Conservation (phyloP, 768 basidiomycete species). For the Lactarius pseudohatsudake region DNA sequence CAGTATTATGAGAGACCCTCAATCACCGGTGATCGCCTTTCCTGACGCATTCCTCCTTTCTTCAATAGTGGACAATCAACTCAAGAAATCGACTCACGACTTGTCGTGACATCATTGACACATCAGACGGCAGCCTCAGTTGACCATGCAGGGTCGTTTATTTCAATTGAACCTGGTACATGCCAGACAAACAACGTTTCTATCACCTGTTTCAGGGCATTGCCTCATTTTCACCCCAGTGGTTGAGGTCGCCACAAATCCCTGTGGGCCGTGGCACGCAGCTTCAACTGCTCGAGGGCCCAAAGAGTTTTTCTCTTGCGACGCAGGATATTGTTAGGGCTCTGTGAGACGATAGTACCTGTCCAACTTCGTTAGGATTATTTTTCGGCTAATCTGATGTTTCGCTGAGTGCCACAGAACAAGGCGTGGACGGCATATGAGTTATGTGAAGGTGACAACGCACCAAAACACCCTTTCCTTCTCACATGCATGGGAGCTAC, state of each 20-base stretch:
- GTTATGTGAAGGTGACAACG: neutral
- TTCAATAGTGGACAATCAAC: neutral
- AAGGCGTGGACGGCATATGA: neutral
- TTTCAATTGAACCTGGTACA: neutral
- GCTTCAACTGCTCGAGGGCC: neutral
- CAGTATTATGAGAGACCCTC: neutral
- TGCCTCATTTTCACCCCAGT: neutral
- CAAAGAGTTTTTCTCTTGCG: neutral
- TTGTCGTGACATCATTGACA: neutral
- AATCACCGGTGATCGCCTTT: neutral
- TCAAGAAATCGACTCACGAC: neutral
- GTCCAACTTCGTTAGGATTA: neutral
- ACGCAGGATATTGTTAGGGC: neutral
- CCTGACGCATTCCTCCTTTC: neutral
- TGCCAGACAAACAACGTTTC: neutral
- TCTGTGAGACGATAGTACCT: neutral
- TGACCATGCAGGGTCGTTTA: neutral
- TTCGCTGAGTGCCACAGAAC: neutral
- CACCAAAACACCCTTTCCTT: neutral
- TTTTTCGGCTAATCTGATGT: neutral
- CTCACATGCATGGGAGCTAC: neutral
- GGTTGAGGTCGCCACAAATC: neutral
- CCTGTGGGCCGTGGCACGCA: neutral
- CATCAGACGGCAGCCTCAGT: neutral
- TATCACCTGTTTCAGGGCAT: neutral